Evolutionary conservation across 1,284 basidiomycete species (phyloP).

Genomic region (Cutaneotrichosporon cavernicola): DNA sequence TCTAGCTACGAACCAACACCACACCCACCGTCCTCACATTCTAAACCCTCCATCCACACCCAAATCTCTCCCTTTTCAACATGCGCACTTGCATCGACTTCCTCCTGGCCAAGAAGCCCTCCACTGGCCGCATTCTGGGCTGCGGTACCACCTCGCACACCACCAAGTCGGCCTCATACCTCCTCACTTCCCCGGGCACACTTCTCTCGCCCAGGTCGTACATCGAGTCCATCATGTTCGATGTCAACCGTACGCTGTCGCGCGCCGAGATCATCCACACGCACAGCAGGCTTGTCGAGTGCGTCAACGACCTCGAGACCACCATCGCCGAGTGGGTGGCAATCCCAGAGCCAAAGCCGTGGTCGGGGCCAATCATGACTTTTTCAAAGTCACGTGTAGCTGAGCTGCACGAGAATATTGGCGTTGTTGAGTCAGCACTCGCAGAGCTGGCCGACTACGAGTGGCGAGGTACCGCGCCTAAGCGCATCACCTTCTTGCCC

Average conservation of each 20-base stretch:
- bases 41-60: no score
- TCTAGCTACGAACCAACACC: no score
- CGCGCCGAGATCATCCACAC: background rate
- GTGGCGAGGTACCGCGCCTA: background rate
- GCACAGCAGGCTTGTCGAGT: background rate
- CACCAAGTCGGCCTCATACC: background rate
- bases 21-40: no score
- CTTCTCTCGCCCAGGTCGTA: background rate
- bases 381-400: background rate
- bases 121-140: background rate
- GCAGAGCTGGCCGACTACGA: background rate
- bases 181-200: background rate
- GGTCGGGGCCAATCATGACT: background rate
- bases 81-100: background rate
- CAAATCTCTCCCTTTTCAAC: no score
- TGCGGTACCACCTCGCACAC: background rate
- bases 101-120: background rate
- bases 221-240: background rate
- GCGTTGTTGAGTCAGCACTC: background rate
- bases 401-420: background rate
- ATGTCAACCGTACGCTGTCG: background rate
- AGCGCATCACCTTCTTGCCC: background rate
- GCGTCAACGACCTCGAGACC: background rate
- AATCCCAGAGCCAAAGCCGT: background rate
- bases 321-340: background rate